Evolutionary conservation across 2,329 filamentous ascomycete species (phyloP), one percentile per base, ranked within the genome.

Genomic region (Colletotrichum paranaense): DNA sequence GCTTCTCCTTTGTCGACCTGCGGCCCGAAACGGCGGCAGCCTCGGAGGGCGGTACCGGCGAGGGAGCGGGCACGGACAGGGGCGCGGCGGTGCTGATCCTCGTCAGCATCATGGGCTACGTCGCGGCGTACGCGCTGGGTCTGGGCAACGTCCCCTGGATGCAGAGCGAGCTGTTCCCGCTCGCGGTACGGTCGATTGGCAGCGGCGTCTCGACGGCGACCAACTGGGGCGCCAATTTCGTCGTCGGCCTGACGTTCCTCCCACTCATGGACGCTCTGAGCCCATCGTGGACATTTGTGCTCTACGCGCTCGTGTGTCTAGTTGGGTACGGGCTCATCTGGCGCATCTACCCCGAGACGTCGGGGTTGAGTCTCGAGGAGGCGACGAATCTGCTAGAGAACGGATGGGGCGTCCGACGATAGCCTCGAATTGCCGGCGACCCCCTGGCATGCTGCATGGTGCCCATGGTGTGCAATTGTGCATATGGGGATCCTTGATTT

Each of bases 91-190:
- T 86, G 32, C 80, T 92, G 22, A 92, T 98, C 56, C 88, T 98
- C 2, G 75, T 90, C 53, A 93, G 93, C 75, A 92, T 98, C 81
- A 92, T 95, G 81, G 77, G 95, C 8, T 98, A 97, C 81, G 95
- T 97, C 2, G 93, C 94, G 9, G 88, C 92, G 1, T 98, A 97
- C 80, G 96, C 96, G 1, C 86, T 95, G 1, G 96, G 96, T 2
- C 88, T 98, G 2, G 96, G 96, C 9, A 97, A 95, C 78, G 95
- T 98, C 3, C 95, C 96, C 0, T 98, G 96, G 96, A 96, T 98
- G 88, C 95, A 98, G 84, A 94, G 92, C 77, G 96, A 98, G 84
- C 89, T 98, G 38, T 98, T 98, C 79, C 93, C 95, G 1, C 86
- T 95, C 60, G 88, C 88, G 35, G 93, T 95, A 58, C 91, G 94